Evolutionary conservation across 2,329 filamentous ascomycete species (phyloP).

Genomic region (Ceratocystis diversiconidia): DNA sequence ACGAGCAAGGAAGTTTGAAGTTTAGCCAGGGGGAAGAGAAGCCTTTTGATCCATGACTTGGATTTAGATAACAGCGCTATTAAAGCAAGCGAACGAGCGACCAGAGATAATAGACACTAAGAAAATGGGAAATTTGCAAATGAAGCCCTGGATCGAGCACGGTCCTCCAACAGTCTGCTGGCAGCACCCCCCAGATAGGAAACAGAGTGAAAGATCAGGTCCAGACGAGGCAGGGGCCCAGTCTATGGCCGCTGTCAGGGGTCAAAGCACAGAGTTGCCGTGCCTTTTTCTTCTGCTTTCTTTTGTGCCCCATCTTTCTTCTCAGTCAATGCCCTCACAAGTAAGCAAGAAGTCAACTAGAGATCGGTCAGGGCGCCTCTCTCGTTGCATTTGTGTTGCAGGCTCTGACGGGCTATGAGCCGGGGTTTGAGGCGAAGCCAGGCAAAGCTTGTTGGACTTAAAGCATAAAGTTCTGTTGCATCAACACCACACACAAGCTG

Average conservation of each 20-base stretch:
- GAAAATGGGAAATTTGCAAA: background rate
- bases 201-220: background rate
- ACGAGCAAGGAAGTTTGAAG: conserved; percentile 1
- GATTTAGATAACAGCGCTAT: background rate
- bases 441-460: background rate
- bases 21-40: background rate
- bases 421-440: background rate
- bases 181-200: background rate
- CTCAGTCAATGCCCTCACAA: background rate
- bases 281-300: background rate
- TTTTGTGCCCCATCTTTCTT: background rate
- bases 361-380: background rate
- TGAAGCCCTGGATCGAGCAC: background rate
- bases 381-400: background rate
- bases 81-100: background rate
- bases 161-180: background rate
- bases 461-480: background rate
- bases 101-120: background rate
- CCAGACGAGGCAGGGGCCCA: background rate
- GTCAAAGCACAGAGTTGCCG: background rate
- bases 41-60: background rate
- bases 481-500: background rate
- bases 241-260: background rate
- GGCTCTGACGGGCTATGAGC: background rate
- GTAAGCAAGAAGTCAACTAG: background rate